These are phyloP conservation scores for Prinsepia uniflora DNA, from an alignment of 306 rosid genomes.

Conservation along the genomic window DNA sequence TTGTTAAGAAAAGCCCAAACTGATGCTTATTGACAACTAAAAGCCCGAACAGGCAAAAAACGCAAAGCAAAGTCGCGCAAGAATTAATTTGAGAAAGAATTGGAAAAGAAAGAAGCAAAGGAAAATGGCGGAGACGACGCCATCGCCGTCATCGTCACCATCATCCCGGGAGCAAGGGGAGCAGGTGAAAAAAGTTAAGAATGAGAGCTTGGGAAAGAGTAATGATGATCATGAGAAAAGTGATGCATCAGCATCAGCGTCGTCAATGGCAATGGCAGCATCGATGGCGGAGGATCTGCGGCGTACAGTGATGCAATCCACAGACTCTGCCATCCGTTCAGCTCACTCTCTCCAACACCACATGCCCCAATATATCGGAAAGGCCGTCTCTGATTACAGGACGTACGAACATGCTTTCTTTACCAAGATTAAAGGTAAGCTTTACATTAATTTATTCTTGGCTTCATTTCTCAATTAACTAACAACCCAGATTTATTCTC, in stretches of 20 bases:
- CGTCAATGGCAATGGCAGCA: slow-evolving; percentile 31
- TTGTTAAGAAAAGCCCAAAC: not conserved
- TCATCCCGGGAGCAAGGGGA: slow-evolving; percentile 6
- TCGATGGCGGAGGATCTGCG: slow-evolving; percentile 72
- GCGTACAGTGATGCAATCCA: slow-evolving; percentile 45
- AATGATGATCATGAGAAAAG: not conserved
- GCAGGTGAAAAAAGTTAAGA: not conserved
- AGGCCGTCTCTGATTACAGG: slow-evolving; percentile 38
- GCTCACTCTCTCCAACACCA: slow-evolving; percentile 56
- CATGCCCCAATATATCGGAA: slow-evolving; percentile 37
- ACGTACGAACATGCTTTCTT: slow-evolving; percentile 62
- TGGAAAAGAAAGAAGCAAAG: not conserved
- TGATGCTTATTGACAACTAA: not conserved
- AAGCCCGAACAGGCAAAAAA: not conserved
- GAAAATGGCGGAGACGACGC: slow-evolving; percentile 39
- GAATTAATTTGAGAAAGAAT: not conserved
- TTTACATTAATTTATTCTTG: not conserved
- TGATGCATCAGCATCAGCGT: slow-evolving; percentile 10
- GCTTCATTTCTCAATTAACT: not conserved
- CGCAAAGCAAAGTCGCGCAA: not conserved
- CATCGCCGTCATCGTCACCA: slow-evolving; percentile 17
- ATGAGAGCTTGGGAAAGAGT: not conserved
- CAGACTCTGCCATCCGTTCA: slow-evolving; percentile 61
- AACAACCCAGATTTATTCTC: not conserved
- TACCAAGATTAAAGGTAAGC: slow-evolving; percentile 56